A percentile compares a stretch with the other conserved stretches of the same genome.
These are phyloP conservation scores for Diversispora epigaea DNA, from an alignment of 192 early-diverging fungal genomes.

Conservation along the genomic window DNA sequence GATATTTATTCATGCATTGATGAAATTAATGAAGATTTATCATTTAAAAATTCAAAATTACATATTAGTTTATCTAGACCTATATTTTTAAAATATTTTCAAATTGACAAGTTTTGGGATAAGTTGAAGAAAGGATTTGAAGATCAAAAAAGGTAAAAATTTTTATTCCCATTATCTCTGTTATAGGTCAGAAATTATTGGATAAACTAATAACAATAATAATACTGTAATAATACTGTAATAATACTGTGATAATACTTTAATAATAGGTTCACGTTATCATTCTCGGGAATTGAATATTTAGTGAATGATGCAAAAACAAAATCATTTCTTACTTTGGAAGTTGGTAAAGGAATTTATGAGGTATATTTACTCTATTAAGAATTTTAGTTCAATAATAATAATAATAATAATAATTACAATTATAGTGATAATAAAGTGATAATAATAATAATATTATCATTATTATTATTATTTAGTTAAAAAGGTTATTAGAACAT, in stretches of 20 bases:
- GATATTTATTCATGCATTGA: background rate
- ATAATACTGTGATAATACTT: slow-evolving; percentile 8
- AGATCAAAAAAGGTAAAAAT: slow-evolving; percentile 23
- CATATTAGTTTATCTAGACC: slow-evolving; percentile 51
- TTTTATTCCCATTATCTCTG: background rate
- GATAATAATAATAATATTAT: background rate
- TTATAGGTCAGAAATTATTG: background rate
- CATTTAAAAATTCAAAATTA: slow-evolving; percentile 25
- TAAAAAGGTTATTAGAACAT: slow-evolving; percentile 4
- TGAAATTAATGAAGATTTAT: background rate
- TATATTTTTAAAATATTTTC: slow-evolving; percentile 50
- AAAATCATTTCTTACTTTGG: slow-evolving; percentile 46
- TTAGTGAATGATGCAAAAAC: slow-evolving; percentile 50
- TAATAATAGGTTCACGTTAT: slow-evolving; percentile 38
- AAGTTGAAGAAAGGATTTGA: slow-evolving; percentile 33
- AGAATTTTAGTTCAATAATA: no score
- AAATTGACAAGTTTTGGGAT: slow-evolving; percentile 42
- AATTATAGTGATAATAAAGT: background rate
- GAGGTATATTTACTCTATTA: slow-evolving; percentile 32
- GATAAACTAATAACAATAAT: background rate
- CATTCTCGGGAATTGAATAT: slow-evolving; percentile 36
- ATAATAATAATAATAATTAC: no score
- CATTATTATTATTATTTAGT: slow-evolving; percentile 7
- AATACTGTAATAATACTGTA: no score
- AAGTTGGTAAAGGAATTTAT: slow-evolving; percentile 46